These are phyloP conservation scores for Pyrenophora seminiperda DNA, from an alignment of 2,329 filamentous ascomycete species.

Conservation along the genomic window DNA sequence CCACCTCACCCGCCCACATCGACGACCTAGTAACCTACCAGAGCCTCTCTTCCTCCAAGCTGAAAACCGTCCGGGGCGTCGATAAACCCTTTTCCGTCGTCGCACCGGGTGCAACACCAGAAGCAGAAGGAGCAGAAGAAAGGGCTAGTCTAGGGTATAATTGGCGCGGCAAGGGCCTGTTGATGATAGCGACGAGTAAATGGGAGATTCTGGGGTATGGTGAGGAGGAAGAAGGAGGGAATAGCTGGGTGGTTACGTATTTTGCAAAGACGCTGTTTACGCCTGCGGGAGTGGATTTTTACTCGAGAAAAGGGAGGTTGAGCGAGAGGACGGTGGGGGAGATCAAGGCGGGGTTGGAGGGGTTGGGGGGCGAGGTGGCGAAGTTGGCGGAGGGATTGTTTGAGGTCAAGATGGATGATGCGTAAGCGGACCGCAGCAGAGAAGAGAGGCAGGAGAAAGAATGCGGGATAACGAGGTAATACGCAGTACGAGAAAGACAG, in stretches of 20 bases:
- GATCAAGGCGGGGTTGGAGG: slow-evolving; percentile 62
- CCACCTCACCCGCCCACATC: slow-evolving; percentile 50
- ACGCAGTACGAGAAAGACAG: no score
- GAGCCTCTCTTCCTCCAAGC: slow-evolving; percentile 54
- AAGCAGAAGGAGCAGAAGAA: slow-evolving; percentile 8
- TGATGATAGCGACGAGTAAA: slow-evolving; percentile 72
- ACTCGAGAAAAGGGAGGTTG: slow-evolving; percentile 67
- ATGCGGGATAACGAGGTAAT: no score
- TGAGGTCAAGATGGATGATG: slow-evolving; percentile 47
- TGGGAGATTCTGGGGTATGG: slow-evolving; percentile 86
- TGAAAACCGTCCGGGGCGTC: slow-evolving; percentile 68
- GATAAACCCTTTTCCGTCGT: slow-evolving; percentile 58
- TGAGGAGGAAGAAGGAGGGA: slow-evolving; percentile 55
- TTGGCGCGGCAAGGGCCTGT: slow-evolving; percentile 78
- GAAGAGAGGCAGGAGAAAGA: no score
- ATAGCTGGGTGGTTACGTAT: slow-evolving; percentile 78
- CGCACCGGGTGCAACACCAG: slow-evolving; percentile 10
- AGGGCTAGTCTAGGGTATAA: slow-evolving; percentile 59
- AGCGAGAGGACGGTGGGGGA: slow-evolving; percentile 60
- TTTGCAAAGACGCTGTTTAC: slow-evolving; percentile 85
- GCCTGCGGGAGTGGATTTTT: slow-evolving; percentile 79
- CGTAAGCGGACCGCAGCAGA: no score
- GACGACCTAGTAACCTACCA: slow-evolving; percentile 78
- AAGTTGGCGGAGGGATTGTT: slow-evolving; percentile 59
- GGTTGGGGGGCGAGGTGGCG: slow-evolving; percentile 58